phyloP scores from a whole-genome alignment of 2,329 filamentous ascomycete species.

The Cordyceps militaris region DNA sequence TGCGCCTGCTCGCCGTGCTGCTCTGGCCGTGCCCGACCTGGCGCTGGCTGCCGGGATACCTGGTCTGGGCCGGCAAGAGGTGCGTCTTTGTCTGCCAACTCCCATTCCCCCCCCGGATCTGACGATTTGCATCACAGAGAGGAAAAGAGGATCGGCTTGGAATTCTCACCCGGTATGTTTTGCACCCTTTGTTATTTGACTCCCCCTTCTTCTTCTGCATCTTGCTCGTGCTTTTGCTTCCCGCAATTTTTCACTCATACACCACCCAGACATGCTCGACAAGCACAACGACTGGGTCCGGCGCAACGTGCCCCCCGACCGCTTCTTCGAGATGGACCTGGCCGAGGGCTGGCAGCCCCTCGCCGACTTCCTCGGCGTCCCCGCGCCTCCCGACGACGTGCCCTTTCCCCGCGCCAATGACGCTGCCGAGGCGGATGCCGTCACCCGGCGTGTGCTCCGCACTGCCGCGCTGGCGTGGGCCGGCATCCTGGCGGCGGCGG shows the following conservation, averaged over 20 bases:
- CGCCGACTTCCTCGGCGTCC: slow-evolving; percentile 21
- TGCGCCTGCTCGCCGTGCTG: slow-evolving; percentile 8
- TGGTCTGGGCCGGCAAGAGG: background rate
- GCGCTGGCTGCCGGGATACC: slow-evolving; percentile 14
- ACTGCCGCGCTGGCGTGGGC: background rate
- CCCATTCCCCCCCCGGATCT: too few relatives aligned
- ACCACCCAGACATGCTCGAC: slow-evolving; percentile 13
- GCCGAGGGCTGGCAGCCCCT: slow-evolving; percentile 24
- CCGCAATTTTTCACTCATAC: too few relatives aligned
- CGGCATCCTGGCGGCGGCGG: background rate
- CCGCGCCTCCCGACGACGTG: slow-evolving; percentile 20
- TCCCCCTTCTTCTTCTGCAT: too few relatives aligned
- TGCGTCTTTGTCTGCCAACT: background rate
- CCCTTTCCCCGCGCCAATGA: slow-evolving; percentile 24
- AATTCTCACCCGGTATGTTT: background rate
- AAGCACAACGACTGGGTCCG: slow-evolving; percentile 16
- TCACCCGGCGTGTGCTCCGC: background rate
- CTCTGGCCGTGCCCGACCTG: slow-evolving; percentile 14
- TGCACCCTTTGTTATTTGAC: background rate
- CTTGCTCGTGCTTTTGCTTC: background rate
- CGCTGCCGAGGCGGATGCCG: slow-evolving; percentile 13
- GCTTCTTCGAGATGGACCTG: slow-evolving; percentile 18
- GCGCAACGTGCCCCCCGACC: slow-evolving; percentile 13
- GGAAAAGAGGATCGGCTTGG: background rate
- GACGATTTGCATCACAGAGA: background rate